These are phyloP conservation scores for Populus tremula DNA, from an alignment of 345 rosid species.

Conservation along the genomic window DNA sequence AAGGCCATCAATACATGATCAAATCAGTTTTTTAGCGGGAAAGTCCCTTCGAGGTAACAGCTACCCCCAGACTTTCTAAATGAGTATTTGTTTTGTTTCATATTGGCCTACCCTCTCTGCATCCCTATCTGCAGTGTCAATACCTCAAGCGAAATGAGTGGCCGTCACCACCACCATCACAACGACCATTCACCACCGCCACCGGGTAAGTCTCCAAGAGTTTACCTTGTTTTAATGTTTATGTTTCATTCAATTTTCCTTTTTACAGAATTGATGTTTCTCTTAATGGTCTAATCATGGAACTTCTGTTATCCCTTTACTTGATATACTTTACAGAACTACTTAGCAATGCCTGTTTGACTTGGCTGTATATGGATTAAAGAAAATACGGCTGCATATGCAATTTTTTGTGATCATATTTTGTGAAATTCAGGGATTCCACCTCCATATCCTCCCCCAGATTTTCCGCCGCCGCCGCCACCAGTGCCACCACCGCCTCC, in stretches of 20 bases:
- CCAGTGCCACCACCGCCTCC: slow-evolving; percentile 11
- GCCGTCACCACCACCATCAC: background rate
- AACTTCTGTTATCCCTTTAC: no score
- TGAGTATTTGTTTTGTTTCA: background rate
- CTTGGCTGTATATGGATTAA: background rate
- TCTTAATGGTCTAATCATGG: no score
- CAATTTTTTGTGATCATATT: background rate
- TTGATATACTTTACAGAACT: no score
- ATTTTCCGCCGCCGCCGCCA: background rate
- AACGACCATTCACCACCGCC: background rate
- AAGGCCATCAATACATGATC: background rate
- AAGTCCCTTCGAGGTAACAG: background rate
- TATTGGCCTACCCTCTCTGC: background rate
- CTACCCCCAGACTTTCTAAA: no score
- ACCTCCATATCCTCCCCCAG: slow-evolving; percentile 20
- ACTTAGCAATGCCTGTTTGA: no score
- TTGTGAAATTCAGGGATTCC: slow-evolving; percentile 23
- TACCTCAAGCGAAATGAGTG: background rate
- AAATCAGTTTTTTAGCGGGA: background rate
- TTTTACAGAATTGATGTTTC: background rate
- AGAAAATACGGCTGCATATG: background rate
- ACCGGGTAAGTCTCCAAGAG: background rate
- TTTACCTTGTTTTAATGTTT: background rate
- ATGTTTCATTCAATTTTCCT: background rate
- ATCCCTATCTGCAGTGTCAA: background rate